Conservation (phyloP, 192 early-diverging fungal genomes). For the Pecoramyces ruminantium region DNA sequence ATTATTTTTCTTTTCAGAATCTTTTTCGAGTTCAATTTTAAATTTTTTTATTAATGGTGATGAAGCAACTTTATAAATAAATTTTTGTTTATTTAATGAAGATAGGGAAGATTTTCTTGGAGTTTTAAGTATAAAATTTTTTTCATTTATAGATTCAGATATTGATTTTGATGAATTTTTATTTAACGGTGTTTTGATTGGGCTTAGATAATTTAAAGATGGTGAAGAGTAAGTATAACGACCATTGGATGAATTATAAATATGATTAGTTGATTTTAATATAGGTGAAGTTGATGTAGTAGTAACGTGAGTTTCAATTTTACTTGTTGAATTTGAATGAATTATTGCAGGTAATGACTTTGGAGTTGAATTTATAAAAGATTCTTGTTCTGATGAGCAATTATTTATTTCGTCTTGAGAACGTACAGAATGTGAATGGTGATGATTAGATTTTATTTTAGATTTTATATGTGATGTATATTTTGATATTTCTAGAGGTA, state of each 20-base stretch:
- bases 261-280: too few species aligned
- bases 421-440: not conserved
- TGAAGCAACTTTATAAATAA: not conserved
- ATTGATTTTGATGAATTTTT: too few species aligned
- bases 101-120: not conserved
- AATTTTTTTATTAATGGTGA: too few species aligned
- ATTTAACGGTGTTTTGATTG: too few species aligned
- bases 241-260: not conserved
- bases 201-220: not conserved
- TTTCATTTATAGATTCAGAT: too few species aligned
- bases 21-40: not conserved
- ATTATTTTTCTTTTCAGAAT: not conserved
- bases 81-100: not conserved
- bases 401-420: too few species aligned
- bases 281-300: too few species aligned
- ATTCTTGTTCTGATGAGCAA: not conserved
- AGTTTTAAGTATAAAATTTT: too few species aligned
- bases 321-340: not conserved
- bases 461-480: not conserved
- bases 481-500: not conserved
- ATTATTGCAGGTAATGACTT: not conserved
- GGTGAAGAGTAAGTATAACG: not conserved
- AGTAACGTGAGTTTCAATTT: not conserved
- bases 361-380: not conserved
- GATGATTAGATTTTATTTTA: not conserved